A percentile compares a stretch with the other conserved stretches of the same genome.
Conservation (phyloP, 371 early-diverging fungal species). For the Mortierella sp. region DNA sequence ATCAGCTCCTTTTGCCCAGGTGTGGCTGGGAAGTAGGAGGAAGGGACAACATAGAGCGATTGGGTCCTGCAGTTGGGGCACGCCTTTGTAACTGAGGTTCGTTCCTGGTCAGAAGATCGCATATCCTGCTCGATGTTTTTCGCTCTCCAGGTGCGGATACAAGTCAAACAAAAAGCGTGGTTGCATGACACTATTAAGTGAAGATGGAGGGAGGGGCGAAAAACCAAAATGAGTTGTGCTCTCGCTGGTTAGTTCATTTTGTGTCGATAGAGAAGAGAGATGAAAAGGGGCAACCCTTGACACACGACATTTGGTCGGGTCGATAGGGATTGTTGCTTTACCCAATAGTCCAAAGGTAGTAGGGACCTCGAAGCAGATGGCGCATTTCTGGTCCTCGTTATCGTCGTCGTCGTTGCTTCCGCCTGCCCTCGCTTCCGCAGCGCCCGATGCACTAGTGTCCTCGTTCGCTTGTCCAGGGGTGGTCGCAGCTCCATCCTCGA, state of each 20-base stretch:
- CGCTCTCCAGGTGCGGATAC: conserved; percentile 60
- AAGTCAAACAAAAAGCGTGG: conserved; percentile 58
- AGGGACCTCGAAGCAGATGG: conserved; percentile 51
- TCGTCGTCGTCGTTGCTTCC: conserved; percentile 11
- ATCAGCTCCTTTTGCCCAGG: conserved; percentile 56
- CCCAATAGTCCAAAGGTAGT: conserved; percentile 50
- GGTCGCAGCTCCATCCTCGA: conserved; percentile 12
- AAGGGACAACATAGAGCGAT: conserved; percentile 59
- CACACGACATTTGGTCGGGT: background rate
- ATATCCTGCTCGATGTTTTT: conserved; percentile 40
- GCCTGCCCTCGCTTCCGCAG: background rate
- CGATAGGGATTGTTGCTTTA: background rate
- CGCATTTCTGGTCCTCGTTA: conserved; percentile 37
- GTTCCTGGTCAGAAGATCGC: conserved; percentile 10
- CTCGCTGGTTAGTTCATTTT: background rate
- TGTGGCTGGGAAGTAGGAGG: conserved; percentile 54
- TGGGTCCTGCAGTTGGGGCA: conserved; percentile 60
- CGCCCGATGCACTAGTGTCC: background rate
- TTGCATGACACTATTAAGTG: conserved; percentile 43
- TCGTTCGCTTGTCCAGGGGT: background rate
- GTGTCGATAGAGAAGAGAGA: background rate
- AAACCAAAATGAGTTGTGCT: background rate
- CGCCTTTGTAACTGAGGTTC: conserved; percentile 48
- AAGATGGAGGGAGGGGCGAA: background rate
- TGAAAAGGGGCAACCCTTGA: background rate